A percentile compares a stretch with the other conserved stretches of the same genome.
Evolutionary conservation across 768 basidiomycete genomes (phyloP).

Genomic region (Termitomyces sp.): DNA sequence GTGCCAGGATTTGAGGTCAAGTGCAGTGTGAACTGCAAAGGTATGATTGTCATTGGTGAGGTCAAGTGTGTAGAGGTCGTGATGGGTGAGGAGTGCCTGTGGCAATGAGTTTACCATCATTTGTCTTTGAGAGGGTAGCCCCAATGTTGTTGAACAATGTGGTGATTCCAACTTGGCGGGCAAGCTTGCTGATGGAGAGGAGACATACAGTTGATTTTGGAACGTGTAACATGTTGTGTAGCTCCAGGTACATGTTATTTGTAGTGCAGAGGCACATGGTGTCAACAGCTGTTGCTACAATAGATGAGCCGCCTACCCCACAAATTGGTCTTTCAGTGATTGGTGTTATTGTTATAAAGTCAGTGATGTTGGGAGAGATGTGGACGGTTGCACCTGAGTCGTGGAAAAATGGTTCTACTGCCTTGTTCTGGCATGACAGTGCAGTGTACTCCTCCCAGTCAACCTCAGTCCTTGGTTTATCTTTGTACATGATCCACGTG

Average conservation of each 20-base stretch:
- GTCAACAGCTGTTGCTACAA: neutral
- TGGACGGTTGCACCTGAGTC: neutral
- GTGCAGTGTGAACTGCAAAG: neutral
- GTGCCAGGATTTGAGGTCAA: conserved; percentile 7
- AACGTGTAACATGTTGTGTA: neutral
- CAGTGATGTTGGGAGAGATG: neutral
- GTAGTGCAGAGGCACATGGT: neutral
- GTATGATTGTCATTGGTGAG: neutral
- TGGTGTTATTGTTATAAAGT: neutral
- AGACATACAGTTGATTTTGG: neutral
- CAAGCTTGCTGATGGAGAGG: neutral
- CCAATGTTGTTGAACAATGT: neutral
- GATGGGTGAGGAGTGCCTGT: neutral
- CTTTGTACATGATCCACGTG: neutral
- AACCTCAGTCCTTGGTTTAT: neutral
- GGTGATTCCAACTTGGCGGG: neutral
- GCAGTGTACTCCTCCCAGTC: neutral
- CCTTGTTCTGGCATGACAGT: neutral
- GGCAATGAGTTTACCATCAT: neutral
- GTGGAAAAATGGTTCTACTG: neutral
- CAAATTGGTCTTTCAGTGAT: neutral
- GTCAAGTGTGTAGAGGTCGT: neutral
- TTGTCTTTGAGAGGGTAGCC: neutral
- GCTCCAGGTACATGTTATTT: too few species aligned
- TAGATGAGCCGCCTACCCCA: neutral